Percentiles rank a stretch among this genome's conserved stretches.
Evolutionary conservation across 352 stramenopile species (phyloP).

Genomic region (Globisporangium sylvaticum): DNA sequence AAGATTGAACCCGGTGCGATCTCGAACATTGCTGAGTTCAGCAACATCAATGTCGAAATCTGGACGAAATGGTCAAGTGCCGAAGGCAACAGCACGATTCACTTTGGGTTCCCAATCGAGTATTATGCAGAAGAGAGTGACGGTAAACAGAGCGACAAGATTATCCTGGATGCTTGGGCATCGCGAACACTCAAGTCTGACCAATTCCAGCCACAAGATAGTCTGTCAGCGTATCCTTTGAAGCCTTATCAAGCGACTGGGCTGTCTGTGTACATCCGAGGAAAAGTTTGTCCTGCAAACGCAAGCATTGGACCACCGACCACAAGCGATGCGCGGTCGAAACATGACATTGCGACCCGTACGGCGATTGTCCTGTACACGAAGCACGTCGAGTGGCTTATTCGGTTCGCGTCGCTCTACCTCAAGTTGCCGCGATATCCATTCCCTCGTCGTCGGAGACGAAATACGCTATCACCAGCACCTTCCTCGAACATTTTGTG

Average conservation of each 20-base stretch:
- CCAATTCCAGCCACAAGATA: not conserved
- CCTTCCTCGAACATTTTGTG: not conserved
- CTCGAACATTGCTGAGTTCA: slow-evolving; percentile 60
- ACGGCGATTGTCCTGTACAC: slow-evolving; percentile 69
- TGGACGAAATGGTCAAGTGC: slow-evolving; percentile 40
- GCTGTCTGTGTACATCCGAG: slow-evolving; percentile 41
- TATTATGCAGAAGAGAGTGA: slow-evolving; percentile 14
- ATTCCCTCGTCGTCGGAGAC: slow-evolving; percentile 21
- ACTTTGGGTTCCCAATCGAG: slow-evolving; percentile 50
- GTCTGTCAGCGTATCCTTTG: slow-evolving; percentile 8
- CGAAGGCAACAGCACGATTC: slow-evolving; percentile 21
- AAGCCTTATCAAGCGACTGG: slow-evolving; percentile 30
- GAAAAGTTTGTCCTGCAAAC: slow-evolving; percentile 30
- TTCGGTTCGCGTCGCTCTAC: slow-evolving; percentile 53
- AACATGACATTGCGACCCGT: slow-evolving; percentile 50
- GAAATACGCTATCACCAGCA: not conserved
- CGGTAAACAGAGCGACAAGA: not conserved
- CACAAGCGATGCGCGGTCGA: slow-evolving; percentile 25
- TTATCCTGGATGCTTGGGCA: slow-evolving; percentile 17
- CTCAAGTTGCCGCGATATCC: slow-evolving; percentile 25
- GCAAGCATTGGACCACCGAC: not conserved
- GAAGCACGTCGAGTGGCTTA: slow-evolving; percentile 75
- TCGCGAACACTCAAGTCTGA: slow-evolving; percentile 10
- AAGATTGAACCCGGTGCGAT: slow-evolving; percentile 72
- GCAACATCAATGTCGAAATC: slow-evolving; percentile 39